Conservation (phyloP, 1,284 basidiomycete species). For the Puccinia hordei region DNA sequence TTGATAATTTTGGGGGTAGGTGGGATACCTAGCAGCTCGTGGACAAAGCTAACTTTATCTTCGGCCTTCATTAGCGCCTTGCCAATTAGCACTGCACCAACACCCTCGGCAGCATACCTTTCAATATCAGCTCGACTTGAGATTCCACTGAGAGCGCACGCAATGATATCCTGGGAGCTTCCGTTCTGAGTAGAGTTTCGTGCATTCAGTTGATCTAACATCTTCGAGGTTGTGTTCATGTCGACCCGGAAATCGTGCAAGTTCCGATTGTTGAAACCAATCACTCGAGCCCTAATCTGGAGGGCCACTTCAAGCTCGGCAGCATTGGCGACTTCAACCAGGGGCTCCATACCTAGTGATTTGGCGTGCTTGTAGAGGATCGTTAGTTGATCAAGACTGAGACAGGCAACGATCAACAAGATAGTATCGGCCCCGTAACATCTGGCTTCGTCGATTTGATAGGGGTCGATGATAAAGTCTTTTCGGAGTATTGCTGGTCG, state of each 20-base stretch:
- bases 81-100: conserved; percentile 86
- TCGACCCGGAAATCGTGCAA: conserved; percentile 95
- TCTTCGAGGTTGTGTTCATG: conserved; percentile 80
- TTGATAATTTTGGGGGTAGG: no score
- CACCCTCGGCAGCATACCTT: conserved; percentile 79
- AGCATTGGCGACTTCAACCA: no score
- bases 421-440: conserved; percentile 91
- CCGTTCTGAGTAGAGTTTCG: no score
- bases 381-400: conserved; percentile 71
- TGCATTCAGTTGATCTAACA: conserved; percentile 22
- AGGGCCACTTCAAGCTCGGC: no score
- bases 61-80: conserved; percentile 92
- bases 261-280: conserved; percentile 98
- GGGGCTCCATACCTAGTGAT: no score
- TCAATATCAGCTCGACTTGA: conserved; percentile 75
- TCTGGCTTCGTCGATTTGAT: conserved; percentile 92
- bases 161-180: no score
- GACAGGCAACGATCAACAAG: conserved; percentile 95
- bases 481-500: no score
- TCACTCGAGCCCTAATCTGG: no score
- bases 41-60: conserved; percentile 80
- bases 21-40: no score
- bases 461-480: conserved; percentile 92
- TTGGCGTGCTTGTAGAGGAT: conserved; percentile 77
- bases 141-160: no score